These are phyloP conservation scores for Colletotrichum sp. DNA, from an alignment of 2,329 filamentous ascomycete species.

Conservation along the genomic window DNA sequence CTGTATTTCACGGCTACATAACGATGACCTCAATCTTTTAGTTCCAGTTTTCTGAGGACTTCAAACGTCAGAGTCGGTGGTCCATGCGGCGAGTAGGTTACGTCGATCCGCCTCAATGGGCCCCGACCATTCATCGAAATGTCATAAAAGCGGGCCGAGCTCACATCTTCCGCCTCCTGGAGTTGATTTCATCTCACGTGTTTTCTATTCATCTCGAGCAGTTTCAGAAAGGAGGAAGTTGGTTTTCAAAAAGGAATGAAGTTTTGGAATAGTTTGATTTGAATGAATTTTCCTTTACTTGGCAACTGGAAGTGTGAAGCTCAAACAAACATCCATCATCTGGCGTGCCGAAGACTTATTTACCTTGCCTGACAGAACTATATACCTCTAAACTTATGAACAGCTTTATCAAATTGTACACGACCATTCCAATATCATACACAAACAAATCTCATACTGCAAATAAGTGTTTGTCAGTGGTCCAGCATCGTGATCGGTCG, in stretches of 20 bases:
- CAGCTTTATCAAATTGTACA: neutral
- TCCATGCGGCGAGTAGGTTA: neutral
- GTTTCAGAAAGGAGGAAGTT: neutral
- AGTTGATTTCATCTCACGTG: neutral
- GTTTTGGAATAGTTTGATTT: neutral
- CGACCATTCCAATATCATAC: fast-evolving
- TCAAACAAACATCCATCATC: neutral
- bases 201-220: neutral
- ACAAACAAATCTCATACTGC: fast-evolving
- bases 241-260: fast-evolving
- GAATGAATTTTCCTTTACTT: no score
- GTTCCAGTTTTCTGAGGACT: neutral
- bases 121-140: neutral
- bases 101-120: neutral
- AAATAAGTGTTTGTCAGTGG: fast-evolving
- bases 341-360: neutral
- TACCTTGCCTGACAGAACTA: neutral
- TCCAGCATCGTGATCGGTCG: neutral
- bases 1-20: neutral
- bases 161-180: neutral
- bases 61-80: neutral
- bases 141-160: conserved; percentile 13
- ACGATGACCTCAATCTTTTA: neutral
- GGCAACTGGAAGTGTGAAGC: neutral
- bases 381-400: neutral